phyloP scores from a whole-genome alignment of 176 grass and related monocot genomes.

The Panicum miliaceum region DNA sequence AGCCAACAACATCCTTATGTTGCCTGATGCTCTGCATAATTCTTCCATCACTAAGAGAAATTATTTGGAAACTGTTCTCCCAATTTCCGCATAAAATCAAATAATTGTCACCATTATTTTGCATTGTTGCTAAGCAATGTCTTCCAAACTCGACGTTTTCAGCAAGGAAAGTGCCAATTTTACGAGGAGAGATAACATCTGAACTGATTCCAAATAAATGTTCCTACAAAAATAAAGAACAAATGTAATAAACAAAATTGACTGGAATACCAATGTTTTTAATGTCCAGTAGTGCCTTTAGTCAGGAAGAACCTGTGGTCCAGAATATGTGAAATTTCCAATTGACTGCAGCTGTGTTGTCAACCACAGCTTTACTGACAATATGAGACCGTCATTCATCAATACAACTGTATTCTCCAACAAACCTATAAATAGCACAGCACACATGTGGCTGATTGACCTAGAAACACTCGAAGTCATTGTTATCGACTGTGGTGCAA shows the following conservation, averaged over 20 bases:
- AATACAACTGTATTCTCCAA: constrained; percentile 69
- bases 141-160: constrained; percentile 93
- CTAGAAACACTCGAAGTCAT: constrained; percentile 67
- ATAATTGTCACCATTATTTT: constrained; percentile 87
- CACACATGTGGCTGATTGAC: constrained; percentile 49
- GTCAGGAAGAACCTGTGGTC: constrained; percentile 67
- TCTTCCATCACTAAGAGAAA: constrained; percentile 90
- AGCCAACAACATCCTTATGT: constrained; percentile 97
- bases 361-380: constrained; percentile 85
- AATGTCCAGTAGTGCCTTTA: background rate
- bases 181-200: constrained; percentile 83
- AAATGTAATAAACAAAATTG: constrained; percentile 25
- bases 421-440: constrained; percentile 76
- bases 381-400: constrained; percentile 70
- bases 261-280: background rate
- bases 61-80: constrained; percentile 98
- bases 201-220: constrained; percentile 90
- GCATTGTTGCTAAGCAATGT: constrained; percentile 74
- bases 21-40: constrained; percentile 94
- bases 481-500: constrained; percentile 88
- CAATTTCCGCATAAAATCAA: constrained; percentile 95
- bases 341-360: constrained; percentile 79
- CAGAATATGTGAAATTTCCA: constrained; percentile 98
- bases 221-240: constrained; percentile 62
- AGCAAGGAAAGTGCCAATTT: constrained; percentile 78